Evolutionary conservation across 192 early-diverging fungal genomes (phyloP).

Genomic region (Backusella mclennaniae): DNA sequence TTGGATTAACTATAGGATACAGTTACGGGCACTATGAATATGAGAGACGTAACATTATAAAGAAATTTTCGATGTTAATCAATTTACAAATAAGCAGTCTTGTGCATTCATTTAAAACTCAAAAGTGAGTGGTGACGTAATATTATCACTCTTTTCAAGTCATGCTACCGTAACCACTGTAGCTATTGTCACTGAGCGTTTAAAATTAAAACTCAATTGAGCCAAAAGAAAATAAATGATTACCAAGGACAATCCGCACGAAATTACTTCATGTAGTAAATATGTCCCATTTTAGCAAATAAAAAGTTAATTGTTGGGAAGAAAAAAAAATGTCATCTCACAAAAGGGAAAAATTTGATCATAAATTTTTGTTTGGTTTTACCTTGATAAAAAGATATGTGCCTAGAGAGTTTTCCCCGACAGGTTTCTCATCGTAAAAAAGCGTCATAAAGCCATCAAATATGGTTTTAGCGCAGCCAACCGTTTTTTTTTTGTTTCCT

Average conservation of each 20-base stretch:
- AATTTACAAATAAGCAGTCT: too few relatives aligned
- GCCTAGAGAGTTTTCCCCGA: neutral
- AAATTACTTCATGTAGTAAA: neutral
- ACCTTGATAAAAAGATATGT: neutral
- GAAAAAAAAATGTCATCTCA: neutral
- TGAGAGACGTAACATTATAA: too few relatives aligned
- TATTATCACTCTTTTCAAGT: too few relatives aligned
- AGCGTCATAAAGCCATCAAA: neutral
- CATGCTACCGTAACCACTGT: too few relatives aligned
- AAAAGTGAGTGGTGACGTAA: too few relatives aligned
- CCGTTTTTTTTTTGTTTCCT: neutral
- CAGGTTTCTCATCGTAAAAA: neutral
- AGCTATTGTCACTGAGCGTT: neutral
- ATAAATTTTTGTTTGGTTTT: neutral
- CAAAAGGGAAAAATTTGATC: neutral
- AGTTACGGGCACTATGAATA: too few relatives aligned
- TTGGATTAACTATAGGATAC: too few relatives aligned
- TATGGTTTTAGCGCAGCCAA: neutral
- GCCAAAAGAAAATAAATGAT: neutral
- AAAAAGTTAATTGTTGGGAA: neutral
- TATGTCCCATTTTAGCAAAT: constrained; percentile 1
- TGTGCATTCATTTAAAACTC: too few relatives aligned
- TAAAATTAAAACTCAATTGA: neutral
- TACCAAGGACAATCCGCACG: neutral
- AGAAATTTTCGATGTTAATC: too few relatives aligned